These are phyloP conservation scores for Penicillium aurantiogriseum DNA, from an alignment of 2,329 filamentous ascomycete genomes.

Conservation along the genomic window DNA sequence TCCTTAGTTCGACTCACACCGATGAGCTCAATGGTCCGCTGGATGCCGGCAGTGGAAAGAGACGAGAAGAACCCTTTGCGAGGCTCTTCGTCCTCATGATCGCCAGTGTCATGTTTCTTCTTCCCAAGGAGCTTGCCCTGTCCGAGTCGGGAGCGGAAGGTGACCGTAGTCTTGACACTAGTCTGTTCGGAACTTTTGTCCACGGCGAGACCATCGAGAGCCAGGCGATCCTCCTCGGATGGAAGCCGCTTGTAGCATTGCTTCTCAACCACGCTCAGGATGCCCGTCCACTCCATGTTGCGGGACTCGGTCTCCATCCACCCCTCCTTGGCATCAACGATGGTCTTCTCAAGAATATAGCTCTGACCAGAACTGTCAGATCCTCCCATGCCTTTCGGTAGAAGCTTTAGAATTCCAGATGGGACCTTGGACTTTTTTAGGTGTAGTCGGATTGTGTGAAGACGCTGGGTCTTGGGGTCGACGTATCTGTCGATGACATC, in stretches of 20 bases:
- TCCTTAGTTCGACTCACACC: slow-evolving; percentile 60
- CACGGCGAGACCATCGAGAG: slow-evolving; percentile 32
- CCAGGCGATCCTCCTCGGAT: slow-evolving; percentile 21
- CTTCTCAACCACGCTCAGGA: slow-evolving; percentile 62
- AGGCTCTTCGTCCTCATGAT: slow-evolving; percentile 51
- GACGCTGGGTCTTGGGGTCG: slow-evolving; percentile 57
- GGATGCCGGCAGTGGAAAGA: slow-evolving; percentile 59
- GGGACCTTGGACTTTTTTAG: slow-evolving; percentile 64
- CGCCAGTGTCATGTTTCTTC: slow-evolving; percentile 41
- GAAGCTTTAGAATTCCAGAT: slow-evolving; percentile 58
- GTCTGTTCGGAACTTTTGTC: slow-evolving; percentile 49
- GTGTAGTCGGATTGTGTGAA: slow-evolving; percentile 62
- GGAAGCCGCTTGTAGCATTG: slow-evolving; percentile 55
- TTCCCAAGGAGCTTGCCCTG: slow-evolving; percentile 52
- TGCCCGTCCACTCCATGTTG: slow-evolving; percentile 66
- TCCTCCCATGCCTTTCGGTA: slow-evolving; percentile 60
- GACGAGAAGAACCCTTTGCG: slow-evolving; percentile 59
- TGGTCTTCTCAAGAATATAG: slow-evolving; percentile 62
- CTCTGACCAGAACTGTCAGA: slow-evolving; percentile 58
- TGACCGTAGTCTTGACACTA: slow-evolving; percentile 61
- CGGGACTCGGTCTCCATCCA: slow-evolving; percentile 65
- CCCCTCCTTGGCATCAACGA: slow-evolving; percentile 61
- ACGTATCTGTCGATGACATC: slow-evolving; percentile 65
- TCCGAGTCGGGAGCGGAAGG: slow-evolving; percentile 60
- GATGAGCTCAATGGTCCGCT: slow-evolving; percentile 64